These are phyloP conservation scores for Candida tetrigidarum DNA, from an alignment of 1,139 yeast species.

Conservation along the genomic window DNA sequence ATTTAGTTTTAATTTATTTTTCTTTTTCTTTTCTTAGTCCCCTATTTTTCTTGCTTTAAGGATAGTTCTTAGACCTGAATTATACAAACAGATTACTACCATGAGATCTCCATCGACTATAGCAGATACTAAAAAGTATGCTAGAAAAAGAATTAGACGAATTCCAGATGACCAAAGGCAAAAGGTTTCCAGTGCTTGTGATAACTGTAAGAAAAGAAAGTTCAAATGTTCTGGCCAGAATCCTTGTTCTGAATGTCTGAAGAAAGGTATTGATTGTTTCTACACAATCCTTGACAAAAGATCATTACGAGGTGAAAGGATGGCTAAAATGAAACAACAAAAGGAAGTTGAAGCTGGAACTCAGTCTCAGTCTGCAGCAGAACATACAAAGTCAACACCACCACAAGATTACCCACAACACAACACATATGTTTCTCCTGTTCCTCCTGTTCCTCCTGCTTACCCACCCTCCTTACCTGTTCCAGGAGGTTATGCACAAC, in stretches of 20 bases:
- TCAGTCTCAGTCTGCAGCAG: conserved; percentile 10
- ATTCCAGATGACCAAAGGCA: conserved; percentile 29
- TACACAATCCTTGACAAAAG: conserved; percentile 32
- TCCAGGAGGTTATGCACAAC: conserved; percentile 5
- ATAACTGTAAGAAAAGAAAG: conserved; percentile 41
- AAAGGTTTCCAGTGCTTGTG: conserved; percentile 45
- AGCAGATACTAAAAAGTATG: conserved; percentile 1
- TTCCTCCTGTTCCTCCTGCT: conserved; percentile 1
- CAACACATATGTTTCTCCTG: conserved; percentile 4
- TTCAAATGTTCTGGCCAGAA: conserved; percentile 35
- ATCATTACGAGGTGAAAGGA: conserved; percentile 31
- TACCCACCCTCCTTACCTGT: conserved; percentile 1
- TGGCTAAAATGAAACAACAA: conserved; percentile 20
- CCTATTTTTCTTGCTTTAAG: too few relatives aligned
- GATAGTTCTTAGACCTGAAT: too few relatives aligned
- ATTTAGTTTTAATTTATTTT: too few relatives aligned
- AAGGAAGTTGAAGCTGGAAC: conserved; percentile 9
- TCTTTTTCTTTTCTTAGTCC: too few relatives aligned
- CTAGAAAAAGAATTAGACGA: conserved; percentile 21
- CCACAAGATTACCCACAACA: conserved; percentile 9
- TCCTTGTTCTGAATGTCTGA: conserved; percentile 32
- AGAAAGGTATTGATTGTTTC: conserved; percentile 28
- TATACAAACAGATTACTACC: too few relatives aligned
- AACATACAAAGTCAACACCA: too few relatives aligned
- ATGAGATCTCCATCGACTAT: not conserved